phyloP scores from a whole-genome alignment of 345 rosid species.

The Combretum micranthum region DNA sequence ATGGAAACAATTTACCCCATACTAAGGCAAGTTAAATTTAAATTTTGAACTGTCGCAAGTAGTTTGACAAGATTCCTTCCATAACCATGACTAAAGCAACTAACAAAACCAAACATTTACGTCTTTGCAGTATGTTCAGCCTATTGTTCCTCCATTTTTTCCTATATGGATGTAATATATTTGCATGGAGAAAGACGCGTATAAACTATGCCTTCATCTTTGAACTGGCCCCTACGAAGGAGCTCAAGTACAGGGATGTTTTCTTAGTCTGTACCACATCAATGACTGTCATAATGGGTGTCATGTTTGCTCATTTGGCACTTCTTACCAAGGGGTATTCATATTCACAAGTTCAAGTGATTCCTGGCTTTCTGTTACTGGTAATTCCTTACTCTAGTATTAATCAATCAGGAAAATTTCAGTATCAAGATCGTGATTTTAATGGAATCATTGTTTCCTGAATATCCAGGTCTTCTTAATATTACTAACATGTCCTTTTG shows the following conservation, averaged over 20 bases:
- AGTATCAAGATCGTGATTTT: too few species aligned
- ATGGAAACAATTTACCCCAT: constrained; percentile 95
- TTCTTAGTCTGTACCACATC: constrained; percentile 78
- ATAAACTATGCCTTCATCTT: constrained; percentile 90
- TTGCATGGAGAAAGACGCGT: constrained; percentile 88
- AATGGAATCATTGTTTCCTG: background rate
- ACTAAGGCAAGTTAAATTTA: constrained; percentile 58
- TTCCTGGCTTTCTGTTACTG: constrained; percentile 74
- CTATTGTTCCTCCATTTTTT: constrained; percentile 83
- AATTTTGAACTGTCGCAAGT: background rate
- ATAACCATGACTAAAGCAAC: too few species aligned
- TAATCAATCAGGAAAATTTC: background rate
- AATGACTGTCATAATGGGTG: constrained; percentile 74
- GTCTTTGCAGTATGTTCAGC: constrained; percentile 79
- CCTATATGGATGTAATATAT: constrained; percentile 89
- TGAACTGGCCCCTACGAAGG: constrained; percentile 66
- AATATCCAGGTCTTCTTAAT: constrained; percentile 47
- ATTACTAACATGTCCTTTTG: constrained; percentile 69
- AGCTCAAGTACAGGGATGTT: constrained; percentile 85
- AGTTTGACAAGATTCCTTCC: background rate
- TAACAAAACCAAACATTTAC: background rate
- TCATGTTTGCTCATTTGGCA: constrained; percentile 72
- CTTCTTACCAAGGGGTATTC: constrained; percentile 70
- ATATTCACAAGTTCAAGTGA: constrained; percentile 63
- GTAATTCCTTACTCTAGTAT: constrained; percentile 28